Evolutionary conservation across 768 basidiomycete species (phyloP).

Genomic region (Lactarius pseudohatsudake): DNA sequence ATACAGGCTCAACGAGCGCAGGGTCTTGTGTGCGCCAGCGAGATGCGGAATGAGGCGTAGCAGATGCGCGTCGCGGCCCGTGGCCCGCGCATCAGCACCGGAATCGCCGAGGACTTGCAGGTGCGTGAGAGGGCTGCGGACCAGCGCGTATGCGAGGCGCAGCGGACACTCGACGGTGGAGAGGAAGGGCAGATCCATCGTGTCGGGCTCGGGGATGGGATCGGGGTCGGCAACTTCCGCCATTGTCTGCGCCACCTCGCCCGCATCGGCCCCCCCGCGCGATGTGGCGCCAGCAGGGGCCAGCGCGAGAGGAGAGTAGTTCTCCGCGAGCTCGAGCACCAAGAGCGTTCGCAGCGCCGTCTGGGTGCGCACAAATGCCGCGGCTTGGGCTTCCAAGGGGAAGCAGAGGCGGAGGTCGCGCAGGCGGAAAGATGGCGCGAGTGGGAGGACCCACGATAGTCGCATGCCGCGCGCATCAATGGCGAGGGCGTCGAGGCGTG

Average conservation of each 20-base stretch:
- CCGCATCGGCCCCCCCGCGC: not conserved
- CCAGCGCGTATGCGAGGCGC: constrained; percentile 43
- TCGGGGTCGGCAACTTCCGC: not conserved
- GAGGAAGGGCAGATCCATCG: constrained; percentile 40
- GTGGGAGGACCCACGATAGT: constrained; percentile 48
- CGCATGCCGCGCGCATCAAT: constrained; percentile 36
- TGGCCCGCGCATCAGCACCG: constrained; percentile 33
- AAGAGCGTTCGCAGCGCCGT: constrained; percentile 43
- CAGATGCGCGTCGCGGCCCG: constrained; percentile 37
- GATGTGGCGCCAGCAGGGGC: not conserved
- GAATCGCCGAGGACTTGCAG: constrained; percentile 46
- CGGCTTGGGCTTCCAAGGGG: constrained; percentile 47
- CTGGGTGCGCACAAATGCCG: constrained; percentile 51
- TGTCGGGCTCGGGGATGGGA: not conserved
- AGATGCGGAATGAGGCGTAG: constrained; percentile 23
- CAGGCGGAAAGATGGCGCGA: constrained; percentile 46
- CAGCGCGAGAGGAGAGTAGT: not conserved
- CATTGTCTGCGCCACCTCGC: not conserved
- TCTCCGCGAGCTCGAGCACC: constrained; percentile 22
- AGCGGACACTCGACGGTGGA: constrained; percentile 48
- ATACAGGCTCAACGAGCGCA: constrained; percentile 41
- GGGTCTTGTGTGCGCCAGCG: constrained; percentile 30
- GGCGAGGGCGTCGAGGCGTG: constrained; percentile 45
- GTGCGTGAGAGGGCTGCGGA: constrained; percentile 43
- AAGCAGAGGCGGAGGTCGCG: constrained; percentile 49